A percentile compares a stretch with the other conserved stretches of the same genome.
Evolutionary conservation across 1,284 basidiomycete genomes (phyloP).

Genomic region (Chondrostereum purpureum): DNA sequence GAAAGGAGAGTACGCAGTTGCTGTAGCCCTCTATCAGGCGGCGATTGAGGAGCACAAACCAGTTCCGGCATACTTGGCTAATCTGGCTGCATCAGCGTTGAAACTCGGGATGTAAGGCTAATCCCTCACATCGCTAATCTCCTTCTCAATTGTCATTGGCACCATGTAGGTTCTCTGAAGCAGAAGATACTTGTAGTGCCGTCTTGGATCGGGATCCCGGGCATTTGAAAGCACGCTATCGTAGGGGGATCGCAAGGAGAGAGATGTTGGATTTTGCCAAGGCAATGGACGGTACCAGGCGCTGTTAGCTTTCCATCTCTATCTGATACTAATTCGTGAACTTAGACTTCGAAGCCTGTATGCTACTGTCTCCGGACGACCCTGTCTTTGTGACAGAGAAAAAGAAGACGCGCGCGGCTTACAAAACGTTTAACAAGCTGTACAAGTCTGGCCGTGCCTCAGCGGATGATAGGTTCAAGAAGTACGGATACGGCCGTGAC

Average conservation of each 20-base stretch:
- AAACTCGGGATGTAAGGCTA: slow-evolving; percentile 26
- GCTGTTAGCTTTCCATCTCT: no score
- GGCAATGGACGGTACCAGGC: slow-evolving; percentile 22
- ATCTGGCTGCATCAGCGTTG: slow-evolving; percentile 25
- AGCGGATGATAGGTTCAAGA: no score
- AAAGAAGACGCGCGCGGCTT: not conserved
- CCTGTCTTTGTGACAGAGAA: not conserved
- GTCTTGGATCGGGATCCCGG: slow-evolving; percentile 24
- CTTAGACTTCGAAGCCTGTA: not conserved
- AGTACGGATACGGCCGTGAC: not conserved
- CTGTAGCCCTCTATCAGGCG: slow-evolving; percentile 19
- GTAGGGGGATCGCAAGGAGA: slow-evolving; percentile 25
- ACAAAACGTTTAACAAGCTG: not conserved
- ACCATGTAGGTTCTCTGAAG: slow-evolving; percentile 20
- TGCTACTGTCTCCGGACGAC: not conserved
- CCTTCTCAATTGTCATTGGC: not conserved
- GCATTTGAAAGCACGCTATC: slow-evolving; percentile 25
- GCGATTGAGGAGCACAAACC: slow-evolving; percentile 20
- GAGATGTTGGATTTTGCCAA: slow-evolving; percentile 10
- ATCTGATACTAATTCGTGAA: no score
- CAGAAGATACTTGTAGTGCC: slow-evolving; percentile 20
- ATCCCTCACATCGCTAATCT: no score
- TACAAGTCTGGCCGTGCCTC: no score
- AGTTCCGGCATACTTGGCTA: slow-evolving; percentile 24
- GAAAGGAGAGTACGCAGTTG: slow-evolving; percentile 22